Evolutionary conservation across 495 filamentous ascomycete species (phyloP), one percentile per base, ranked within the genome.

Genomic region (Oleoguttula mirabilis): DNA sequence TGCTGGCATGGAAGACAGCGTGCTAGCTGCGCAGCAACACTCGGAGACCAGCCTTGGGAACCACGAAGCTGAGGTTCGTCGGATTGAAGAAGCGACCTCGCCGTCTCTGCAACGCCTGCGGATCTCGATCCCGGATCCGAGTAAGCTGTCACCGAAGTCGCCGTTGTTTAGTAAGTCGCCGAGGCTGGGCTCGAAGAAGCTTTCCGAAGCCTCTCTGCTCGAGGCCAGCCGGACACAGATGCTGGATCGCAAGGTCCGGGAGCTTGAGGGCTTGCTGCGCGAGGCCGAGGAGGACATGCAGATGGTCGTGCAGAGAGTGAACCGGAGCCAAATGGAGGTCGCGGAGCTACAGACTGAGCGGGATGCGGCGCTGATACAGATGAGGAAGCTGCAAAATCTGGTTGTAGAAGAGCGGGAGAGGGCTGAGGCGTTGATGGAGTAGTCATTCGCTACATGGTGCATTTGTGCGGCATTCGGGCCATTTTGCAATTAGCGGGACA

Each of bases 251-350:
- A 72, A 78, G 38, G 77, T 66, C 21, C 69, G 73, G 44, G 85
- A 92, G 55, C 72, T 98, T 10, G 90, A 98, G 62, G 75, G 71
- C 41, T 80, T 86, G 10, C 68, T 96, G 15, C 64, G 69, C 19
- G 75, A 90, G 45, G 84, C 90, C 15, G 90, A 96, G 53, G 66
- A 68, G 43, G 88, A 95, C 68, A 95, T 98, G 90, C 76, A 88
- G 57, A 62, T 90, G 60, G 88, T 95, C 2, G 83, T 98, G 12
- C 69, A 79, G 41, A 71, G 82, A 41, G 94, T 98, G 86, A 94
- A 86, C 63, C 69, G 75, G 45, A 87, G 88, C 6, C 90, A 96
- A 66, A 86, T 94, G 42, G 86, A 94, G 62, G 90, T 98, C 27
- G 76, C 86, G 56, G 77, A 86, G 55, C 69, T 98, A 39, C 88